A percentile compares a stretch with the other conserved stretches of the same genome.
These are phyloP conservation scores for Scleromitrula shiraiana DNA, from an alignment of 2,329 filamentous ascomycete species.

Conservation along the genomic window DNA sequence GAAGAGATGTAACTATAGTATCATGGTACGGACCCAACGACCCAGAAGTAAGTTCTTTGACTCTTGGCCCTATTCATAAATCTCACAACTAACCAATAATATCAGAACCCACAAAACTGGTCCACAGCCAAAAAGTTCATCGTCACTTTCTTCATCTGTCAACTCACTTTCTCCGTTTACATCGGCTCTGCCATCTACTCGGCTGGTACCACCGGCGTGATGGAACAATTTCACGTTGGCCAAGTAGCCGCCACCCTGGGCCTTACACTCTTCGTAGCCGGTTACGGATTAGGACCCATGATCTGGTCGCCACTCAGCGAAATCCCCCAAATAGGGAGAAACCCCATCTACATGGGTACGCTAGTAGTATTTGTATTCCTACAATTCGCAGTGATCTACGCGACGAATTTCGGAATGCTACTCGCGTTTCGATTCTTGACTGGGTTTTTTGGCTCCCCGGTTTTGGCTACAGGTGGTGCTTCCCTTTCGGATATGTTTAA, in stretches of 20 bases:
- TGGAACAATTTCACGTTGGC: conserved; percentile 44
- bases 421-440: conserved; percentile 53
- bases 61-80: background rate
- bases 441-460: conserved; percentile 56
- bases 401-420: conserved; percentile 43
- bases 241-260: conserved; percentile 46
- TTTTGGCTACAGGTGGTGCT: conserved; percentile 50
- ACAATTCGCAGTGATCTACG: conserved; percentile 39
- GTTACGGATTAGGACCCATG: conserved; percentile 54
- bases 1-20: conserved; percentile 38
- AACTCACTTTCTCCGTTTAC: conserved; percentile 52
- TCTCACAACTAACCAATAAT: conserved; percentile 24
- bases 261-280: conserved; percentile 53
- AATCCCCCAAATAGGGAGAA: conserved; percentile 58
- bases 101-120: conserved; percentile 49
- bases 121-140: conserved; percentile 34
- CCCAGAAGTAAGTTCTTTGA: conserved; percentile 29
- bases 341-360: conserved; percentile 57
- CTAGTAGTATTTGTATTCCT: conserved; percentile 58
- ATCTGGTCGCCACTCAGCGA: conserved; percentile 59
- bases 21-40: conserved; percentile 44
- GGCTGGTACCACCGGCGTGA: conserved; percentile 39
- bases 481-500: conserved; percentile 41
- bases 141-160: conserved; percentile 40
- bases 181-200: conserved; percentile 43